phyloP scores from a whole-genome alignment of 257 asterid species.

The Solanum commersonii region DNA sequence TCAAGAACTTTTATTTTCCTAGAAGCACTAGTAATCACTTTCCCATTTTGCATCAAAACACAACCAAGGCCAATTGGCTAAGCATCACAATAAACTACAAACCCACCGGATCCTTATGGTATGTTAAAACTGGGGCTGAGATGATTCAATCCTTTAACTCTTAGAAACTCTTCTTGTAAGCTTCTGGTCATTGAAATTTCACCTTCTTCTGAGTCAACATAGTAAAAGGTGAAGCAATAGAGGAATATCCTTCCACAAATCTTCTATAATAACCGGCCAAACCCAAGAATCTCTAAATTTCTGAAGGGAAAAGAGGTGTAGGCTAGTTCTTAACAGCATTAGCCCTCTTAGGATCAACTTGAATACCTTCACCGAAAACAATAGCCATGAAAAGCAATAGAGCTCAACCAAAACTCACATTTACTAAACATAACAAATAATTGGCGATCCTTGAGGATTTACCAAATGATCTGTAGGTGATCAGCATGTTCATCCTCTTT shows the following conservation, averaged over 20 bases:
- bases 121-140: background rate
- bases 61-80: background rate
- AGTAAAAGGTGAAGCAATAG: background rate
- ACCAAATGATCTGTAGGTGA: background rate
- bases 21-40: background rate
- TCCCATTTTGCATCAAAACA: background rate
- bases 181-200: background rate
- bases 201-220: background rate
- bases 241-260: background rate
- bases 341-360: background rate
- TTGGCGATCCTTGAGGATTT: background rate
- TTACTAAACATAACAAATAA: background rate
- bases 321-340: background rate
- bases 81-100: background rate
- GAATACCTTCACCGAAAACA: background rate
- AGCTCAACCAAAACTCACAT: background rate
- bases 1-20: background rate
- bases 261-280: background rate
- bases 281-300: background rate
- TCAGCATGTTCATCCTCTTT: background rate
- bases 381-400: background rate
- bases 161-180: background rate
- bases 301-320: too few relatives aligned
- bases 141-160: background rate
- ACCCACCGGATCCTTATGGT: background rate